A percentile compares a stretch with the other conserved stretches of the same genome.
Conservation (phyloP, 2,329 filamentous ascomycete genomes). For the Aspergillus melleus region DNA sequence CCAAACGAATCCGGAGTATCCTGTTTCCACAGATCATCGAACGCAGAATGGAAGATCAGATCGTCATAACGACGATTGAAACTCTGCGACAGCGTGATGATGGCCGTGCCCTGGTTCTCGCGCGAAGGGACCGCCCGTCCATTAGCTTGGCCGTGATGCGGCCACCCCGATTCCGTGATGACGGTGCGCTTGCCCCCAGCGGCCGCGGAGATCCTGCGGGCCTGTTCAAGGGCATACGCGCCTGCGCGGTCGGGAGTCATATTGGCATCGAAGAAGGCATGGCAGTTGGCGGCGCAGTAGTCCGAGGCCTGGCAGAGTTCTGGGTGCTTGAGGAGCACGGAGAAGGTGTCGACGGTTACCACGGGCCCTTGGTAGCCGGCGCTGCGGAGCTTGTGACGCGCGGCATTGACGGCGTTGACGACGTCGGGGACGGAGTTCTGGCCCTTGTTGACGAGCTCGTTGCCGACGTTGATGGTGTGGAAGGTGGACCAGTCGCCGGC, state of each 20-base stretch:
- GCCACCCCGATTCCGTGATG: slow-evolving; percentile 85
- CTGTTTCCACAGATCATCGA: slow-evolving; percentile 77
- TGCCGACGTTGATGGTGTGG: slow-evolving; percentile 74
- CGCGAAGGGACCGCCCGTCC: slow-evolving; percentile 66
- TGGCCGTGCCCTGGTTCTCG: slow-evolving; percentile 65
- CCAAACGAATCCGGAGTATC: slow-evolving; percentile 63
- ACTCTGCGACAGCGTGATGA: slow-evolving; percentile 62
- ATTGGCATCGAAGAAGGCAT: slow-evolving; percentile 77
- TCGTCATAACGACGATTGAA: slow-evolving; percentile 48
- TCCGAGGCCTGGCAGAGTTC: slow-evolving; percentile 72
- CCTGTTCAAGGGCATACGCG: slow-evolving; percentile 62
- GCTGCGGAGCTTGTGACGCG: slow-evolving; percentile 57
- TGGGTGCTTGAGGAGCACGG: slow-evolving; percentile 65
- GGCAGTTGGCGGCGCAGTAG: slow-evolving; percentile 77
- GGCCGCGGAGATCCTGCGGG: slow-evolving; percentile 44
- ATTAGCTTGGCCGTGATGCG: slow-evolving; percentile 66
- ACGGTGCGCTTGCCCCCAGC: slow-evolving; percentile 63
- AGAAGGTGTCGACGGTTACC: slow-evolving; percentile 78
- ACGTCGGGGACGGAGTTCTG: slow-evolving; percentile 54
- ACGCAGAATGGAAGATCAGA: slow-evolving; percentile 74
- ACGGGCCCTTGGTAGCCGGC: slow-evolving; percentile 72
- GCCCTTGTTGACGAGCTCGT: slow-evolving; percentile 73
- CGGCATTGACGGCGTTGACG: slow-evolving; percentile 57
- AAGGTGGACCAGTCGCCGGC: slow-evolving; percentile 67
- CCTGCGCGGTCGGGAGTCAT: slow-evolving; percentile 64